Evolutionary conservation across 257 asterid species (phyloP).

Genomic region (Prunella vulgaris): DNA sequence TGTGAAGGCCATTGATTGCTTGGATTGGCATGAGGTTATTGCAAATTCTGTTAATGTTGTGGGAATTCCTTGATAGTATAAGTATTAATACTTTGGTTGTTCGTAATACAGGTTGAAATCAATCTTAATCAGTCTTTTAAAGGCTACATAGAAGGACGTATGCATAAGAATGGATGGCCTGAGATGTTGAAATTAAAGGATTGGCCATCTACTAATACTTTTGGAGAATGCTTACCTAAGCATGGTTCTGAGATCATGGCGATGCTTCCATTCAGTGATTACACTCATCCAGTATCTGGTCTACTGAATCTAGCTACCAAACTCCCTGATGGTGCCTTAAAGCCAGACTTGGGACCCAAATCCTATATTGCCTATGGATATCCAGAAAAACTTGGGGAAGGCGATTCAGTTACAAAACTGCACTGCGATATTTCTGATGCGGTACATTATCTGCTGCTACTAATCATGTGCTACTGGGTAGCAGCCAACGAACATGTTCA

Average conservation of each 20-base stretch:
- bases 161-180: slow-evolving; percentile 64
- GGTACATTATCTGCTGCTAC: slow-evolving; percentile 69
- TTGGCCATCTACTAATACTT: slow-evolving; percentile 79
- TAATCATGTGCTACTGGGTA: too few relatives aligned
- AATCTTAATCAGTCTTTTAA: slow-evolving; percentile 60
- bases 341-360: slow-evolving; percentile 92
- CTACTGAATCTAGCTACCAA: slow-evolving; percentile 72
- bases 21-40: slow-evolving; percentile 75
- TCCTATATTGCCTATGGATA: slow-evolving; percentile 79
- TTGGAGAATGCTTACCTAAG: slow-evolving; percentile 77
- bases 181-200: slow-evolving; percentile 80
- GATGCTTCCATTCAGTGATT: slow-evolving; percentile 76
- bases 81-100: background rate
- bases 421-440: slow-evolving; percentile 89
- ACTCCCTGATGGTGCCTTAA: slow-evolving; percentile 60
- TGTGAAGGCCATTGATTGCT: slow-evolving; percentile 80
- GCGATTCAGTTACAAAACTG: slow-evolving; percentile 77
- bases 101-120: slow-evolving; percentile 59
- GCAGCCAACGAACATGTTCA: too few relatives aligned
- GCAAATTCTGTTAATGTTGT: background rate
- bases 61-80: background rate
- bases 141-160: slow-evolving; percentile 75
- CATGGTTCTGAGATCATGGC: slow-evolving; percentile 70
- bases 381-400: slow-evolving; percentile 68
- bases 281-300: slow-evolving; percentile 66